Base-by-base conservation (phyloP, 2,329 filamentous ascomycete genomes). In the Dactylellina haptotyla region DNA sequence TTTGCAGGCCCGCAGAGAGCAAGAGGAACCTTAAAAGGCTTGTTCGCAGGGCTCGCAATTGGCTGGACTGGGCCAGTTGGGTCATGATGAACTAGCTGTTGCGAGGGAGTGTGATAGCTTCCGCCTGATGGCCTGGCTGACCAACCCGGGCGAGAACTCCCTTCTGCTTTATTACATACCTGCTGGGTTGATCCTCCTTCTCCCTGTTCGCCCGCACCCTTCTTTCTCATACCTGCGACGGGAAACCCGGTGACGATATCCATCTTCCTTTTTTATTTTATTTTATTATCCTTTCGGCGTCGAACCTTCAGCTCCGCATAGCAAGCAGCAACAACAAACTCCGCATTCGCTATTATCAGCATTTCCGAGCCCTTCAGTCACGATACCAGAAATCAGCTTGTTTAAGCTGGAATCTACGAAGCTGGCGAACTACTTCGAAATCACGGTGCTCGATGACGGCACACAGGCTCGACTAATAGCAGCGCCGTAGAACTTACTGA, bases 381-480 rank as follows among this genome's bases (percentile, higher is more conserved):
- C 28, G 8, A 59, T 18, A 45, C 23, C 3, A 6, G 9, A 39
- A 18, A n/a, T 56, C 69, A 73, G 69, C 69, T 73, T 73, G 61
- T 59, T 61, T 48, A 73, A 73, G 69, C 69, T 73, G 69, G 56
- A 61, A 62, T 73, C 69, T 37, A 61, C 61, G 69, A 73, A 73
- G 26, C 69, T 73, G 69, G 69, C 69, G 69, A 73, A 54, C 69
- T 73, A 66, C 41, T 66, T 62, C 14, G 69, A 73, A 45, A 57
- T 66, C 61, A 73, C 69, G 18, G 69, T 73, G 69, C 69, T 66
- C 41, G 61, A 73, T 45, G 69, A 73, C 66, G 69, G 69, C 69
- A 73, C 69, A 41, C 53, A 45, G 25, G 43, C 62, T 64, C 32
- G 53, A 56, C 53, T 61, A 45, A 57, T 51, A 66, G 32, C n/a